Conservation (phyloP, 257 asterid genomes). For the Cinchona pubescens region DNA sequence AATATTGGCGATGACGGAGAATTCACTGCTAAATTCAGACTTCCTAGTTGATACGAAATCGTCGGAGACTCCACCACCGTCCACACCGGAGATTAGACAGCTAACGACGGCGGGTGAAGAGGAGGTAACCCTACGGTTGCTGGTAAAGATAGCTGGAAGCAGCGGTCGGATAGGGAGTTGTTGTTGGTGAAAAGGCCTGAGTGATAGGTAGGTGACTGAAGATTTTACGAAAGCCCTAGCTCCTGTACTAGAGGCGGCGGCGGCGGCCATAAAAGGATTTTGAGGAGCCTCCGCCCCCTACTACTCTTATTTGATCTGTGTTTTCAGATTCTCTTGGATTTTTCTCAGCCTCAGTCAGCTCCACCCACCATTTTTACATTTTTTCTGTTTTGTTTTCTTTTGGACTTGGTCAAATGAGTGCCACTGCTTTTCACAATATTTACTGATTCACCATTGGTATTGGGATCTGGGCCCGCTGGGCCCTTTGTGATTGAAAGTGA, state of each 20-base stretch:
- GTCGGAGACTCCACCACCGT: slow-evolving; percentile 95
- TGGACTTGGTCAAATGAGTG: slow-evolving; percentile 11
- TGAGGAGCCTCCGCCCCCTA: no score
- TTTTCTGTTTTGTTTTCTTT: slow-evolving; percentile 31
- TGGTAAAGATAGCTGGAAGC: slow-evolving; percentile 32
- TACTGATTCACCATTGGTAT: slow-evolving; percentile 50
- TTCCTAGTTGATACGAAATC: slow-evolving; percentile 88
- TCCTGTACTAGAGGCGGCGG: slow-evolving; percentile 29
- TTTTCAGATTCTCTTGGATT: slow-evolving; percentile 19
- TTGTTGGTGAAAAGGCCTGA: slow-evolving; percentile 17
- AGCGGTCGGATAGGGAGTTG: slow-evolving; percentile 47
- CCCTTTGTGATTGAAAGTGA: no score
- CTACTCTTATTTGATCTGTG: no score
- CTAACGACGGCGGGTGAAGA: slow-evolving; percentile 19
- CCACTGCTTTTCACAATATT: slow-evolving; percentile 24
- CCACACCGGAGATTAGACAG: slow-evolving; percentile 83
- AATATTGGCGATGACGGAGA: slow-evolving; percentile 85
- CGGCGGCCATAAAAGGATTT: slow-evolving; percentile 44
- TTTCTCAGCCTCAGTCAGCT: no score
- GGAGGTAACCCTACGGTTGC: slow-evolving; percentile 14
- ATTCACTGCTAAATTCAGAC: slow-evolving; percentile 71
- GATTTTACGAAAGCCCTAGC: slow-evolving; percentile 52
- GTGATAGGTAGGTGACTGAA: slow-evolving; percentile 52
- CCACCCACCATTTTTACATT: slow-evolving; percentile 35
- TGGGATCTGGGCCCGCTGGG: no score